Evolutionary conservation across 1,284 basidiomycete genomes (phyloP).

Genomic region (Wallemia mellicola): DNA sequence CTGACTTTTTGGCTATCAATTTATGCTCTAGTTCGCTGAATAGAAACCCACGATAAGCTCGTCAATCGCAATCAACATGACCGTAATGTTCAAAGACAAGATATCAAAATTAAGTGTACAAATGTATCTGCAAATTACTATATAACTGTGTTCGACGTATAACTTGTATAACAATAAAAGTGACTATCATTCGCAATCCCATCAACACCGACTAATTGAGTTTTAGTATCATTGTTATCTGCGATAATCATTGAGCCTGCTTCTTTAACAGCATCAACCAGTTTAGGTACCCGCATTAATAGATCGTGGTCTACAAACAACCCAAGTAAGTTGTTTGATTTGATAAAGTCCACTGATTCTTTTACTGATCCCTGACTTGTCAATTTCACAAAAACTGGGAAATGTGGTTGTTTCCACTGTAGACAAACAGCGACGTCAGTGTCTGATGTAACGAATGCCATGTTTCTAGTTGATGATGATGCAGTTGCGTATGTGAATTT

Average conservation of each 20-base stretch:
- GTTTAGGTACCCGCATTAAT: constrained; percentile 42
- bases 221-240: constrained; percentile 14
- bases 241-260: constrained; percentile 60
- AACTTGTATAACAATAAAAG: no score
- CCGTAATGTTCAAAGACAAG: neutral
- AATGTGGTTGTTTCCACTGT: constrained; percentile 99
- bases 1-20: neutral
- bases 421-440: constrained; percentile 60
- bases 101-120: no score
- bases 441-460: constrained; percentile 64
- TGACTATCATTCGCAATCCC: no score
- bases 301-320: constrained; percentile 69
- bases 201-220: constrained; percentile 4
- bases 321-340: constrained; percentile 72
- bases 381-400: constrained; percentile 83
- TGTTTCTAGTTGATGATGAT: constrained; percentile 28
- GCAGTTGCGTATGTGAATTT: constrained; percentile 40
- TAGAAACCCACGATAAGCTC: neutral
- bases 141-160: no score
- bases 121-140: no score
- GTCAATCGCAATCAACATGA: neutral
- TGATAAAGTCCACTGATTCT: constrained; percentile 80
- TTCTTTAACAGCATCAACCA: constrained; percentile 59
- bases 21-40: neutral
- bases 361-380: constrained; percentile 50